These are phyloP conservation scores for Penicillium sp. DNA, from an alignment of 2,329 filamentous ascomycete species.

Conservation along the genomic window DNA sequence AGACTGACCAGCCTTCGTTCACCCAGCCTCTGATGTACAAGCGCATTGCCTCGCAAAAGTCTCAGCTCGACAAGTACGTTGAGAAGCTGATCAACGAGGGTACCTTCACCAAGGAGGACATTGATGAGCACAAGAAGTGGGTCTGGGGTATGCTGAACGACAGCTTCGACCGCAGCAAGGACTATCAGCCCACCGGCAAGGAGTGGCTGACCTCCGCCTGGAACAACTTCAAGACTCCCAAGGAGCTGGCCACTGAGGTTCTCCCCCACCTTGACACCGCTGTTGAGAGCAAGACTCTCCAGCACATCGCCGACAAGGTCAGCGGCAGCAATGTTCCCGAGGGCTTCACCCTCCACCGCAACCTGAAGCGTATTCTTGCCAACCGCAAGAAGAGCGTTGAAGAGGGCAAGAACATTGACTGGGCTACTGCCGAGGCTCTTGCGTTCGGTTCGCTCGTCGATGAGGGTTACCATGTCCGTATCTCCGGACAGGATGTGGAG, in stretches of 20 bases:
- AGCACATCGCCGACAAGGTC: slow-evolving; percentile 81
- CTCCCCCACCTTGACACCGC: slow-evolving; percentile 88
- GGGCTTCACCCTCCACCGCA: slow-evolving; percentile 86
- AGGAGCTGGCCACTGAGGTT: slow-evolving; percentile 92
- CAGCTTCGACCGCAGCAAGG: slow-evolving; percentile 95
- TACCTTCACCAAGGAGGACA: slow-evolving; percentile 94
- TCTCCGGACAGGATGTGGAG: slow-evolving; percentile 98
- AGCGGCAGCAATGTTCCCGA: slow-evolving; percentile 75
- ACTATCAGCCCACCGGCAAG: slow-evolving; percentile 93
- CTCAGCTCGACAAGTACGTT: slow-evolving; percentile 87
- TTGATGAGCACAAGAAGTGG: slow-evolving; percentile 99
- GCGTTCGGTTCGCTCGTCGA: slow-evolving; percentile 89
- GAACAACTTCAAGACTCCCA: slow-evolving; percentile 99
- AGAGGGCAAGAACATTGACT: slow-evolving; percentile 95
- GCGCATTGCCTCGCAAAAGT: slow-evolving; percentile 82
- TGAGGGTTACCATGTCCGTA: slow-evolving; percentile 95
- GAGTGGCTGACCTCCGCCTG: slow-evolving; percentile 98
- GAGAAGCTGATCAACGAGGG: slow-evolving; percentile 88
- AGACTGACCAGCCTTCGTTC: slow-evolving; percentile 98
- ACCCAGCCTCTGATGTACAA: slow-evolving; percentile 99
- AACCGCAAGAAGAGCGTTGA: slow-evolving; percentile 89
- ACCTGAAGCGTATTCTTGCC: slow-evolving; percentile 92
- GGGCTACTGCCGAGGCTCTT: slow-evolving; percentile 93
- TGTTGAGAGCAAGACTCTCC: slow-evolving; percentile 71
- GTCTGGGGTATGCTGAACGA: slow-evolving; percentile 99